These are phyloP conservation scores for Oxytropis ochrocephala DNA, from an alignment of 306 rosid species.

Conservation along the genomic window DNA sequence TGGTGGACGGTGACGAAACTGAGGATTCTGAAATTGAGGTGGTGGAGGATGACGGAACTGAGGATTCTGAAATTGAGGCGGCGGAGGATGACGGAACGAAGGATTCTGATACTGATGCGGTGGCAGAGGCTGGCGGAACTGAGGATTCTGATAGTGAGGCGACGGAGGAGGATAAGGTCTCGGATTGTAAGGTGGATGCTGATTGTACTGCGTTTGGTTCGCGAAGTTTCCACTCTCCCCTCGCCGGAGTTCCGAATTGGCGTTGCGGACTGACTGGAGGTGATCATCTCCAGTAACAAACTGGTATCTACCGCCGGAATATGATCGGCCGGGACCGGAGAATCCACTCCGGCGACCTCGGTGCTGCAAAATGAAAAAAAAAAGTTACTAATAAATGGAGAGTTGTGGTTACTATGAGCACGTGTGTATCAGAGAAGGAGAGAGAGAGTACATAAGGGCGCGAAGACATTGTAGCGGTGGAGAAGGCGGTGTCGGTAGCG, in stretches of 20 bases:
- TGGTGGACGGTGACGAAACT: background rate
- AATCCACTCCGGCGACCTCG: slow-evolving; percentile 57
- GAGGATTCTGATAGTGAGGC: slow-evolving; percentile 10
- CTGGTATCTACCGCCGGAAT: slow-evolving; percentile 32
- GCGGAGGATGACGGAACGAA: slow-evolving; percentile 17
- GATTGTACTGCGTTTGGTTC: slow-evolving; percentile 25
- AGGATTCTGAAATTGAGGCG: slow-evolving; percentile 8
- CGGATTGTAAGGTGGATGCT: slow-evolving; percentile 10
- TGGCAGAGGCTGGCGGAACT: slow-evolving; percentile 18
- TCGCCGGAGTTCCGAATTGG: slow-evolving; percentile 47
- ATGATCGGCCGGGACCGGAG: slow-evolving; percentile 40
- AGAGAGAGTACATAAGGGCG: slow-evolving; percentile 37
- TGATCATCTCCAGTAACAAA: slow-evolving; percentile 53
- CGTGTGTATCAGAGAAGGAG: background rate
- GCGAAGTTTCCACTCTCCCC: slow-evolving; percentile 36
- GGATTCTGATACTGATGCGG: slow-evolving; percentile 17
- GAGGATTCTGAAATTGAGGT: background rate
- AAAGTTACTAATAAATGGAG: background rate
- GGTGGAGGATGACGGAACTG: slow-evolving; percentile 14
- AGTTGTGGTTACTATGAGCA: background rate
- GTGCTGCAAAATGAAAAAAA: slow-evolving; percentile 31
- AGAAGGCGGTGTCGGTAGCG: slow-evolving; percentile 24
- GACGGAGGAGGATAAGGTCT: slow-evolving; percentile 16
- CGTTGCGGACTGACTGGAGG: slow-evolving; percentile 48
- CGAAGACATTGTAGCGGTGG: slow-evolving; percentile 41